A percentile compares a stretch with the other conserved stretches of the same genome.
These are phyloP conservation scores for Tinospora cordifolia DNA, from an alignment of 164 flowering plant species.

Conservation along the genomic window DNA sequence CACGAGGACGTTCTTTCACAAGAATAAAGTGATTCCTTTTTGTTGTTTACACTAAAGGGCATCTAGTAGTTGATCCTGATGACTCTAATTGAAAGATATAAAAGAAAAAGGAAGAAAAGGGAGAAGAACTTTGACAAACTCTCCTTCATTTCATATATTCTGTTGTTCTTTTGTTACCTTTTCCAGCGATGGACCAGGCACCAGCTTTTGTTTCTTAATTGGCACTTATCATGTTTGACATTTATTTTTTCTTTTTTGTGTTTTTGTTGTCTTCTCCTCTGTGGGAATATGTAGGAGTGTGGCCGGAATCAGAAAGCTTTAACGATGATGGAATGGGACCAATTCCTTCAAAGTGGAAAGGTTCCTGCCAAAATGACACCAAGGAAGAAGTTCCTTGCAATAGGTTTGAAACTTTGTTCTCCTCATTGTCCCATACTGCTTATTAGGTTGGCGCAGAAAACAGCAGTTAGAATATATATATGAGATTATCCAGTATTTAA, in stretches of 20 bases:
- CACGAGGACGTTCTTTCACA: no score
- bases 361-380: constrained; percentile 36
- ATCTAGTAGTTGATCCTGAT: no score
- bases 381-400: constrained; percentile 38
- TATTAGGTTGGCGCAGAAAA: not conserved
- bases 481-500: no score
- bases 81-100: no score
- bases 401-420: constrained; percentile 21
- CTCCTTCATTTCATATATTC: no score
- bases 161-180: not conserved
- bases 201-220: constrained; percentile 14
- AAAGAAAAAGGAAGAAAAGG: no score
- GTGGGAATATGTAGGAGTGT: constrained; percentile 42
- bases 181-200: not conserved
- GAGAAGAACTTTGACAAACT: no score
- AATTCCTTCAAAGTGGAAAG: constrained; percentile 64
- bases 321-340: constrained; percentile 53
- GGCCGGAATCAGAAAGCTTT: constrained; percentile 77
- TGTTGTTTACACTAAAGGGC: no score
- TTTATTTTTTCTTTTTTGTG: not conserved
- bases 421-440: not conserved
- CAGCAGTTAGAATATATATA: no score
- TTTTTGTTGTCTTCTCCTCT: not conserved
- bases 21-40: no score
- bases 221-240: constrained; percentile 16